Base-by-base conservation (phyloP, 345 rosid genomes). In the Eucalyptus curtisii region DNA sequence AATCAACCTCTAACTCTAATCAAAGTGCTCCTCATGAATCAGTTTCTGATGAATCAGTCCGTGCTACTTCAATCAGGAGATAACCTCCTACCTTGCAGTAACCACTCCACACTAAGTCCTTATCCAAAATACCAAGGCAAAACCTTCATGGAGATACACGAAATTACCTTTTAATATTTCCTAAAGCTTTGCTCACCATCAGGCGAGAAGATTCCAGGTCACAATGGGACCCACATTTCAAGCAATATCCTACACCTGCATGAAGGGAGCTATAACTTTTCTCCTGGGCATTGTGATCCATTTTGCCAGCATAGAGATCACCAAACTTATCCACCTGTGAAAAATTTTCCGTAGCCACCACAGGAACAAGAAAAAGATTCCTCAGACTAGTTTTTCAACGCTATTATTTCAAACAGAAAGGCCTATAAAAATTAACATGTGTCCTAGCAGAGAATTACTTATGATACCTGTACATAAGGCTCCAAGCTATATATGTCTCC, bases 211-310 rank as follows among this genome's bases (percentile, higher is more conserved):
- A 90, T 89, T 91, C 91, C 45, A 95, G 82, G 87, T 93, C 89
- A 87, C 95, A 71, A 86, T 57, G 82, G 25, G 92, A 93, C 25
- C 97, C 95, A 88, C 99, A 97, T 52, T 91, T 92, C 89, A 96
- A 92, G 90, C 99, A 96, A 89, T 64, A 90, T 86, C 91, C 96
- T 88, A 95, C 92, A 88, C 89, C 88, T 87, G 91, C 85, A 85
- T 7, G 90, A 90, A 86, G 89, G 85, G 90, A 88, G 87, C 50
- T 85, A 42, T 68, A 88, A 33, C 87, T 85, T 88, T 87, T 86
- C 90, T 89, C 89, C 53, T 90, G 89, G 76, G 90, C 92, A 91
- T 86, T 86, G 49, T 76, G 84, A 76, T 76, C 84, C 86, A 91
- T 61, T 59, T 90, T 89, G 88, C 90, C 86, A 89, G 88, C 20